Base-by-base conservation (phyloP, 2,329 filamentous ascomycete genomes). In the Sclerotinia minor region DNA sequence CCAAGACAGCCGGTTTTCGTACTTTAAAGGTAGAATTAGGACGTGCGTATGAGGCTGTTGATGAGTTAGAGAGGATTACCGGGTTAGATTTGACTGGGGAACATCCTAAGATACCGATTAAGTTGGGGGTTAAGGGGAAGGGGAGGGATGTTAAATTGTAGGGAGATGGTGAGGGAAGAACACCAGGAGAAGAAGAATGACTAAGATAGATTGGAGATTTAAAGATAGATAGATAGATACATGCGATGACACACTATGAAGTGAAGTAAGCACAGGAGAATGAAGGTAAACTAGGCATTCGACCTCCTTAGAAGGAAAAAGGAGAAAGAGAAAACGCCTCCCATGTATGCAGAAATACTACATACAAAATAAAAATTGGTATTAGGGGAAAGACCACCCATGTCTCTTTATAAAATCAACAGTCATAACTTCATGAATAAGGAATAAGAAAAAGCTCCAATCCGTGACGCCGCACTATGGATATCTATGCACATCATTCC, bases 21-120 rank as follows among this genome's bases (percentile, higher is more conserved):
- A 98, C 94, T 0, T 85, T 98, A 72, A 97, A 94, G 79, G 95
- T 98, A 1, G 82, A 85, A 11, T 80, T 98, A 38, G 94, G 94
- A 1, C 87, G 84, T 77, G 87, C 91, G 1, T 90, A 86, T 76
- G 88, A 94, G 77, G 94, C 94, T 0, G 94, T 98, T 0, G 88
- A 86, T 72, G 87, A 93, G 78, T 79, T 98, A 68, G 94, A 98
- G 79, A 80, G 79, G 67, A 80, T 91, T 29, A 94, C 91, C 0
- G 92, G 92, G 0, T 73, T 97, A 71, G 77, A 79, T 45, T 78
- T 94, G 66, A 72, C 72, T 11, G 76, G 76, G 6, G 53, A 68
- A 54, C 72, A 76, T 70, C 75, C 75, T 1, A 73, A 69, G 55
- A 61, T 76, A 45, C 64, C 73, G 21, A 69, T 73, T 49, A 61